Conservation (phyloP, 331 rosid species). For the Acacia concinna region DNA sequence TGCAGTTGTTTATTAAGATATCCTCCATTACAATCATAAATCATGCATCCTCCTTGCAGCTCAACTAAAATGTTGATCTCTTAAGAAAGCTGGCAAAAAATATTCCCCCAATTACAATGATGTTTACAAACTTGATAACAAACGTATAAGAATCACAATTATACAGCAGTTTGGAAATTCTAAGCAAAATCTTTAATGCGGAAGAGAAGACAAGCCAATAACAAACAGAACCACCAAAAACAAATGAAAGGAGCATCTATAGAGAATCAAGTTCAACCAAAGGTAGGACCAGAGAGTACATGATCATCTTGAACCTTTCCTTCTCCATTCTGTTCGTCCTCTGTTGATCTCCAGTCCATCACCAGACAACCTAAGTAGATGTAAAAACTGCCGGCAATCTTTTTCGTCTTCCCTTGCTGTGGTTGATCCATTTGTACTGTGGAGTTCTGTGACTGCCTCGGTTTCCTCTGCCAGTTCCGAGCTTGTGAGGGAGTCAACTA, state of each 20-base stretch:
- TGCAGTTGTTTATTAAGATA: neutral
- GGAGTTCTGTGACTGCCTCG: slow-evolving; percentile 43
- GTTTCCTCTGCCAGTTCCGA: slow-evolving; percentile 50
- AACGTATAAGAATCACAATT: neutral
- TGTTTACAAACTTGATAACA: neutral
- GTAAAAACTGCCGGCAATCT: slow-evolving; percentile 62
- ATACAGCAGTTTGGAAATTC: slow-evolving; percentile 3
- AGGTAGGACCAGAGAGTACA: slow-evolving; percentile 9
- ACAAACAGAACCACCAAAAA: neutral
- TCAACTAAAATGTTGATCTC: neutral
- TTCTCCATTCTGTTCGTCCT: slow-evolving; percentile 91
- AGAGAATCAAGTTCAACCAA: slow-evolving; percentile 16
- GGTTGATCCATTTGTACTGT: slow-evolving; percentile 63
- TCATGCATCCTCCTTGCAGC: neutral
- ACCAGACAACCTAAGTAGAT: slow-evolving; percentile 71
- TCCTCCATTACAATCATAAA: neutral
- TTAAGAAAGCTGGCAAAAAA: neutral
- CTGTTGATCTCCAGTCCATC: slow-evolving; percentile 84
- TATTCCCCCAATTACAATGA: neutral
- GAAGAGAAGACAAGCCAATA: neutral
- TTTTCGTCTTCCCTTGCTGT: slow-evolving; percentile 33
- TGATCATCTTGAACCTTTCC: slow-evolving; percentile 71
- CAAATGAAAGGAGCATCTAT: neutral
- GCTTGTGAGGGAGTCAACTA: slow-evolving; percentile 86
- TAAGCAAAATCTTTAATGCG: slow-evolving; percentile 9